Evolutionary conservation across 1,139 yeast genomes (phyloP).

Genomic region (Zygoascus meyerae): DNA sequence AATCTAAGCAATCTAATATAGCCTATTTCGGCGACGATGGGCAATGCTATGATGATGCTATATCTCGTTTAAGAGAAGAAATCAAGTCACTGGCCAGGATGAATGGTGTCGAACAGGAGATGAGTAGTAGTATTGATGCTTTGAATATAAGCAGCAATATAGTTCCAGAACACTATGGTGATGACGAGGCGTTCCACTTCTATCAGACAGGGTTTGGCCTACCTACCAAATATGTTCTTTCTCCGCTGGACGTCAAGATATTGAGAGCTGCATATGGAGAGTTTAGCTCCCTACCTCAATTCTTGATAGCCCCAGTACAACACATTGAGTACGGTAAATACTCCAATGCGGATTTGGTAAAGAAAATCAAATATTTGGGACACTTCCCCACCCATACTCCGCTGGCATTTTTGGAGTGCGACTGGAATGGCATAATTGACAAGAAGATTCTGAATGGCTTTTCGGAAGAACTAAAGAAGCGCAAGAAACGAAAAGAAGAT

Average conservation of each 20-base stretch:
- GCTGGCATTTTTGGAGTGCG: conserved; percentile 76
- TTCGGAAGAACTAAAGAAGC: conserved; percentile 52
- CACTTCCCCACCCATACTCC: conserved; percentile 85
- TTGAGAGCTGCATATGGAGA: conserved; percentile 56
- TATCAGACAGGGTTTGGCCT: conserved; percentile 74
- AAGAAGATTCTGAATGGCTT: conserved; percentile 51
- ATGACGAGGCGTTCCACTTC: conserved; percentile 45
- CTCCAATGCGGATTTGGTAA: conserved; percentile 48
- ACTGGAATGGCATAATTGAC: conserved; percentile 59
- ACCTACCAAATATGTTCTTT: conserved; percentile 57
- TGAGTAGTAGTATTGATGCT: not conserved
- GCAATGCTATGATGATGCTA: conserved; percentile 51
- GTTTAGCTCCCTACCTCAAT: conserved; percentile 62
- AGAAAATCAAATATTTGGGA: conserved; percentile 65
- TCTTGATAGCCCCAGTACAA: conserved; percentile 58
- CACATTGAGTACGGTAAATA: conserved; percentile 60
- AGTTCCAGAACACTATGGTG: conserved; percentile 23
- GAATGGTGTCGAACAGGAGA: conserved; percentile 1
- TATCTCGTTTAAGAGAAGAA: conserved; percentile 43
- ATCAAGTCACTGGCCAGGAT: conserved; percentile 4
- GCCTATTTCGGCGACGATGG: conserved; percentile 50
- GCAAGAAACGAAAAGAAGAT: conserved; percentile 49
- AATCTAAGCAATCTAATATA: conserved; percentile 51
- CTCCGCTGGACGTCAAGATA: conserved; percentile 75
- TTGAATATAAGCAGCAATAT: not conserved